Percentiles rank a stretch among this genome's conserved stretches.
phyloP scores from a whole-genome alignment of 352 stramenopile genomes.

The Phytophthora fragariae region DNA sequence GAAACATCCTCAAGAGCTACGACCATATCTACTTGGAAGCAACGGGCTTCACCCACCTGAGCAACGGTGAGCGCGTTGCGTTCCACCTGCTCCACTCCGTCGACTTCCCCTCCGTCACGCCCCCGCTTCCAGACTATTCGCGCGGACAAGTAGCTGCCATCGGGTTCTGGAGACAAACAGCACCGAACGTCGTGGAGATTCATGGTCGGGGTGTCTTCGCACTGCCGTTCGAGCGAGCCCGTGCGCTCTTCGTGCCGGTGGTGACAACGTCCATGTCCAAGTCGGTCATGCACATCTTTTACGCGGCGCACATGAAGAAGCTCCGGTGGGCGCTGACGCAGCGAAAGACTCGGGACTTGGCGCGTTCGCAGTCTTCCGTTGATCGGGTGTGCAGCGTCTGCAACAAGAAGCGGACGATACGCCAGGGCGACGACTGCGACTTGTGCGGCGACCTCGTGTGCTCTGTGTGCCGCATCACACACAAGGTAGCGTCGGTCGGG shows the following conservation, averaged over 20 bases:
- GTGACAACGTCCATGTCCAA: slow-evolving; percentile 36
- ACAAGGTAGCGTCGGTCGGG: slow-evolving; percentile 40
- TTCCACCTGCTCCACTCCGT: slow-evolving; percentile 46
- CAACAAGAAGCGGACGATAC: slow-evolving; percentile 29
- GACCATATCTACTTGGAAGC: slow-evolving; percentile 48
- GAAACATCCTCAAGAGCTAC: slow-evolving; percentile 39
- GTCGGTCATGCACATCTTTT: slow-evolving; percentile 37
- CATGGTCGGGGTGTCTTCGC: slow-evolving; percentile 30
- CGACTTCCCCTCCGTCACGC: slow-evolving; percentile 25
- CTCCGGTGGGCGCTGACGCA: slow-evolving; percentile 28
- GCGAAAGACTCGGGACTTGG: slow-evolving; percentile 13
- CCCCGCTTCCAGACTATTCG: slow-evolving; percentile 31
- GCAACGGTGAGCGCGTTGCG: slow-evolving; percentile 32
- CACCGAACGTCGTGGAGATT: slow-evolving; percentile 30
- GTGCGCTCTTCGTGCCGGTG: slow-evolving; percentile 26
- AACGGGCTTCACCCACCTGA: slow-evolving; percentile 29
- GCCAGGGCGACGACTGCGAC: slow-evolving; percentile 29
- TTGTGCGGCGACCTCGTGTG: slow-evolving; percentile 43
- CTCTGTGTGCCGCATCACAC: slow-evolving; percentile 39
- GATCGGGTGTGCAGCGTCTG: slow-evolving; percentile 25
- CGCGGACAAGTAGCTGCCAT: slow-evolving; percentile 34
- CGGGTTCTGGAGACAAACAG: slow-evolving; percentile 33
- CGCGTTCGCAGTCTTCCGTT: slow-evolving; percentile 8
- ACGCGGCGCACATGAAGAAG: slow-evolving; percentile 32
- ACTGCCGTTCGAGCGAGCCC: slow-evolving; percentile 30